Evolutionary conservation across 768 basidiomycete species (phyloP).

Genomic region (Crepidotus variabilis): DNA sequence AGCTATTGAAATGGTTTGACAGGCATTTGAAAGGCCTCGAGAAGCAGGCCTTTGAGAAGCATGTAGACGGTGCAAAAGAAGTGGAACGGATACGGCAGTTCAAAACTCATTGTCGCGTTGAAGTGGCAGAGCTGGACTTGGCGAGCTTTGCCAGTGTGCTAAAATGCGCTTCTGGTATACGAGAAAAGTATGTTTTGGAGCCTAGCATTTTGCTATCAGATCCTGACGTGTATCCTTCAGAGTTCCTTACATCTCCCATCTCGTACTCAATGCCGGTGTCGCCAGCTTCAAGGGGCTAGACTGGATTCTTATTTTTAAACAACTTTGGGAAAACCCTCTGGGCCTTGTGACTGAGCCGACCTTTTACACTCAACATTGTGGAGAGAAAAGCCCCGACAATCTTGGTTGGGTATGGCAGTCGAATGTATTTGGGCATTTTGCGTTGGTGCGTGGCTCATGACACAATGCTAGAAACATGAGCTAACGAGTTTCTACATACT

Average conservation of each 20-base stretch:
- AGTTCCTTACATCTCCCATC: conserved; percentile 76
- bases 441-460: conserved; percentile 48
- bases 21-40: conserved; percentile 40
- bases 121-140: conserved; percentile 64
- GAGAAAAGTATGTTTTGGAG: conserved; percentile 41
- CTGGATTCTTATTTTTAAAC: conserved; percentile 40
- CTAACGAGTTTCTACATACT: not conserved
- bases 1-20: conserved; percentile 54
- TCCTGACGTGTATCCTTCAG: conserved; percentile 30
- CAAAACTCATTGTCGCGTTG: conserved; percentile 53
- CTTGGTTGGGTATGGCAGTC: conserved; percentile 83
- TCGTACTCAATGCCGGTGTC: conserved; percentile 79
- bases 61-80: conserved; percentile 43
- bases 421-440: conserved; percentile 80
- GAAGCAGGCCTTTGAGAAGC: not conserved
- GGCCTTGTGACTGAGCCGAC: conserved; percentile 47
- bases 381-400: conserved; percentile 61
- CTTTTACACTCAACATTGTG: conserved; percentile 55
- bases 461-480: not conserved
- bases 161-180: conserved; percentile 53
- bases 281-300: conserved; percentile 54
- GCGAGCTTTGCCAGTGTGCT: conserved; percentile 57
- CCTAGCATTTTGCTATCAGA: not conserved
- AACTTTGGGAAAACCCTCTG: conserved; percentile 44
- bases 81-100: conserved; percentile 42